Percentiles rank a stretch among this genome's conserved stretches.
These are phyloP conservation scores for Thelonectria rubi DNA, from an alignment of 2,329 filamentous ascomycete species.

Conservation along the genomic window DNA sequence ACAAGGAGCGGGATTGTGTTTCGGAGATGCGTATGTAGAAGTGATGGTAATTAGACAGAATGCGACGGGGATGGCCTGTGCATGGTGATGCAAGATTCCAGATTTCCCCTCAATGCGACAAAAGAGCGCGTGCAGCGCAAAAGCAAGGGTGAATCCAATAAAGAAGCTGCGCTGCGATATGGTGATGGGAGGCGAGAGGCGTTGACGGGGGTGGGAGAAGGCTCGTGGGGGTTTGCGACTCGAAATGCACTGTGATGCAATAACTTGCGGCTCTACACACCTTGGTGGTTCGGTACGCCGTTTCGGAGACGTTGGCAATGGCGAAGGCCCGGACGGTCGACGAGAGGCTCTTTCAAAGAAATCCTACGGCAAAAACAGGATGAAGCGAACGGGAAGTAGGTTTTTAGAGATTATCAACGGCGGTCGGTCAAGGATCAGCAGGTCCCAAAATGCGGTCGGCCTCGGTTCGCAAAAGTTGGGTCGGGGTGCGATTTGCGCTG, in stretches of 20 bases:
- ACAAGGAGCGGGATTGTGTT: constrained; percentile 25
- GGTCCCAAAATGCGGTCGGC: constrained; percentile 15
- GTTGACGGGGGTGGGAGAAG: constrained; percentile 15
- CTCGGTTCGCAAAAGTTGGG: constrained; percentile 22
- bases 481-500: constrained; percentile 33
- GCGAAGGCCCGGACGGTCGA: constrained; percentile 20
- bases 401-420: constrained; percentile 28
- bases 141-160: constrained; percentile 3
- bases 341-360: constrained; percentile 21
- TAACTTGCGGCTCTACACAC: constrained; percentile 29
- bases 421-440: constrained; percentile 20
- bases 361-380: constrained; percentile 18
- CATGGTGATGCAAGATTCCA: constrained; percentile 36
- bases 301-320: constrained; percentile 9
- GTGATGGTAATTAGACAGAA: constrained; percentile 31
- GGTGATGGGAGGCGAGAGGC: constrained; percentile 1
- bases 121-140: constrained; percentile 18
- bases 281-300: constrained; percentile 21
- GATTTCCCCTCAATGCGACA: constrained; percentile 10
- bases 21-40: constrained; percentile 20
- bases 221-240: constrained; percentile 20
- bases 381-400: constrained; percentile 19
- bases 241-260: constrained; percentile 26
- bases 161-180: neutral
- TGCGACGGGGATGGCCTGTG: constrained; percentile 31